These are phyloP conservation scores for Neoboletus brunneissimus DNA, from an alignment of 768 basidiomycete genomes.

Conservation along the genomic window DNA sequence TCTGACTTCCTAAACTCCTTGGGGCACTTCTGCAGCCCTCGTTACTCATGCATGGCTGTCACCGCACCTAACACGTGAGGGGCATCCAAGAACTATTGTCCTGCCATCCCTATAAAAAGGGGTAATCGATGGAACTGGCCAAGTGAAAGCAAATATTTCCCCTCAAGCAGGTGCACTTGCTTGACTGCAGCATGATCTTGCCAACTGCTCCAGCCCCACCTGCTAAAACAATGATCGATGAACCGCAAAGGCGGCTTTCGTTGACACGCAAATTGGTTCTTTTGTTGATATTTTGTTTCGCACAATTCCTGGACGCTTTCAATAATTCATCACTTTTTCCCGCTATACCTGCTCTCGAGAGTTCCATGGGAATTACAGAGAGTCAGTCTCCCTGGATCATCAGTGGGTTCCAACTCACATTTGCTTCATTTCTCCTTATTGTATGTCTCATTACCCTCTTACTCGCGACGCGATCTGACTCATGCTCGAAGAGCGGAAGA, in stretches of 20 bases:
- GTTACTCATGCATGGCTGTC: background rate
- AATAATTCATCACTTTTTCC: constrained; percentile 41
- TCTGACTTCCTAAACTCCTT: background rate
- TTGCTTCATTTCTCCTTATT: constrained; percentile 37
- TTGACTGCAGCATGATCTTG: constrained; percentile 11
- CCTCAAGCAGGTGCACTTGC: background rate
- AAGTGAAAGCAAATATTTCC: background rate
- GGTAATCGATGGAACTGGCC: background rate
- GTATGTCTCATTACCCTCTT: constrained; percentile 10
- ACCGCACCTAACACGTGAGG: background rate
- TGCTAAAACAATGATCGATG: background rate
- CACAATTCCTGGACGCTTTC: constrained; percentile 45
- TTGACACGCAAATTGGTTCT: constrained; percentile 28
- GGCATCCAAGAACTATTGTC: background rate
- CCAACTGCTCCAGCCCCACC: background rate
- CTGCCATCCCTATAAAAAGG: background rate
- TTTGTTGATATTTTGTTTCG: constrained; percentile 39
- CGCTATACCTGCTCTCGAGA: constrained; percentile 37
- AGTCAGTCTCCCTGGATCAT: constrained; percentile 35
- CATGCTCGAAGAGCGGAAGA: constrained; percentile 19
- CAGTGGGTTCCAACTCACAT: constrained; percentile 45
- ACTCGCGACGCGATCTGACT: constrained; percentile 6
- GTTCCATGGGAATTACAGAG: constrained; percentile 8
- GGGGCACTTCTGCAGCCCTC: background rate
- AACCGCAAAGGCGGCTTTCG: constrained; percentile 15